Base-by-base conservation (phyloP, 345 rosid species). In the Dovyalis caffra region DNA sequence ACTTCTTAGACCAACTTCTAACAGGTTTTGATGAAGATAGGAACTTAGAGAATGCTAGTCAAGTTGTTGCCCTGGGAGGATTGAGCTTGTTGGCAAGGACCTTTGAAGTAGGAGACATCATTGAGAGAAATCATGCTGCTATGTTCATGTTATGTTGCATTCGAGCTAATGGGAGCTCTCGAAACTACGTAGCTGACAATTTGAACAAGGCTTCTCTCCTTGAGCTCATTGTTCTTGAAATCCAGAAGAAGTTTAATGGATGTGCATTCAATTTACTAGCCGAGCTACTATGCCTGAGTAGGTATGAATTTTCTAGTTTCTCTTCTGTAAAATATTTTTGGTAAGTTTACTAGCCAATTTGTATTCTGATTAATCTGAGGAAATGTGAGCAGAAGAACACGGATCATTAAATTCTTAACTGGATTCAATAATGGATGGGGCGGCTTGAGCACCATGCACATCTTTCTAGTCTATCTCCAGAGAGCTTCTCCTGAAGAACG, bases 1-100 rank as follows among this genome's bases (percentile, higher is more conserved):
- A 88, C 79, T 58, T 90, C 64, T 84, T 90, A 49, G 82, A 80
- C 53, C 89, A 87, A 63, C 89, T 90, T 69, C 61, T 90, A n/a
- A 84, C 82, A 16, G 90, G 94, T 28, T 90, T 87, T 68, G 79
- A 82, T 14, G 90, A 90, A 74, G 94, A 84, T 47, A 80, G 77
- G 66, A 87, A 87, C 86, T 72, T 84, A 37, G 94, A 90, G 76
- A 90, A 90, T 47, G 89, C 92, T 2, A 74, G 82, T 53, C 84
- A 88, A 58, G 77, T 88, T 16, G 87, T 90, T 28, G 65, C 86
- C 1, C 81, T 83, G 0, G 94, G 94, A 31, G 94, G 92, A 40
- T 68, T 90, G 72, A 71, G 66, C 70, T 70, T 88, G 78, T 49
- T 88, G 38, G 57, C 79, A 38, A 76, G 79, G 63, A 77, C 58